A percentile compares a stretch with the other conserved stretches of the same genome.
Conservation (phyloP, 306 rosid genomes). For the Dryas drummondii region DNA sequence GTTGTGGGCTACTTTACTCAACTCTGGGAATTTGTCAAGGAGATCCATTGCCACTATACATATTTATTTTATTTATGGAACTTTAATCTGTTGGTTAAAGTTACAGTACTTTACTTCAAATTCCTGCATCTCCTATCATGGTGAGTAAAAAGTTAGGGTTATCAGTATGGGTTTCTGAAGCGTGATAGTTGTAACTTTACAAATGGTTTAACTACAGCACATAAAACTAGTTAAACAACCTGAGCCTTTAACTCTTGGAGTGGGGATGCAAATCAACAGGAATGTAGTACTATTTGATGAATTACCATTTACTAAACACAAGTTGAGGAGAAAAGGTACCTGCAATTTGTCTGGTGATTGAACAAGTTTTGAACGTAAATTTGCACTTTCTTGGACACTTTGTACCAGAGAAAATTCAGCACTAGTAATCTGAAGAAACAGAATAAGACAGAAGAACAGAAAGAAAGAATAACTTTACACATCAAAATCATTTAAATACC, state of each 20-base stretch:
- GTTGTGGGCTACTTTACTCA: too few species aligned
- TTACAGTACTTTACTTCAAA: not conserved
- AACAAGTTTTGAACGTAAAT: conserved; percentile 67
- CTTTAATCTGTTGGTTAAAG: too few species aligned
- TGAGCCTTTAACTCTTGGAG: not conserved
- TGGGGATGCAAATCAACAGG: not conserved
- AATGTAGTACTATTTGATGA: not conserved
- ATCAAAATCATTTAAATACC: not conserved
- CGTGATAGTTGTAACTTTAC: not conserved
- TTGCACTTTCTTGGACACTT: conserved; percentile 77
- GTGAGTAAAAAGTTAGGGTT: not conserved
- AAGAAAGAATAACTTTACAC: not conserved
- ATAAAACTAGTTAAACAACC: not conserved
- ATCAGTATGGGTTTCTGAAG: not conserved
- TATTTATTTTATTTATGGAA: too few species aligned
- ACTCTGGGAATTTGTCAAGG: too few species aligned
- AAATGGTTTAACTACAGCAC: not conserved
- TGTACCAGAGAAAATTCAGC: conserved; percentile 70
- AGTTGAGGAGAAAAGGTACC: conserved; percentile 37
- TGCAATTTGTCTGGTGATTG: conserved; percentile 92
- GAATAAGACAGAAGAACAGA: not conserved
- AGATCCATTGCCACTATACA: too few species aligned
- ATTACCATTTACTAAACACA: not conserved
- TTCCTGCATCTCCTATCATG: not conserved
- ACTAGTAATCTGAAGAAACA: conserved; percentile 57